Evolutionary conservation across 2,329 filamentous ascomycete species (phyloP), one percentile per base, ranked within the genome.

Genomic region (Aspergillus pseudoviridinutans): DNA sequence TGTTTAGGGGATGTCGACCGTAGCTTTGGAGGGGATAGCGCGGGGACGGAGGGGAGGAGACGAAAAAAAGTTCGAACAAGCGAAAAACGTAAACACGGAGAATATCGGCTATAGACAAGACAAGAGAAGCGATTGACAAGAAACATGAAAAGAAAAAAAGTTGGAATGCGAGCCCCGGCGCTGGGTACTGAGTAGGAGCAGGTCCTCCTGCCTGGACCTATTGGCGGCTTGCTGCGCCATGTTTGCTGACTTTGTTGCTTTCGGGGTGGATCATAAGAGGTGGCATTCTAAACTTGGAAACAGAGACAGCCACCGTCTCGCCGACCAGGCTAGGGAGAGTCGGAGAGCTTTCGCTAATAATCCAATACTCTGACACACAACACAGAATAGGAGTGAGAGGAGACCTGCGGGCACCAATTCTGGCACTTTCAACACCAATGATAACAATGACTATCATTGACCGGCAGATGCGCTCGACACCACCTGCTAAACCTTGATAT

Each of bases 61-160:
- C 29, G 41, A 52, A 42, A 52, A 42, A 41, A 35, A 29, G 20
- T 25, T 14, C 14, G 41, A 29, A 44, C 14, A 53, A 27, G 20
- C 44, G 35, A 35, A 27, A 51, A 27, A 51, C 20, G 29, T 51
- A 42, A 54, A 28, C 14, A 27, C 44, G 10, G 44, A 47, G 44
- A 47, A 2, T 47, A 47, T 47, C 22, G 22, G 44, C 24, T 47
- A 8, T 27, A 14, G 44, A 24, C 42, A 24, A 14, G 42, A 24
- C n/a, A 46, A 25, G 38, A 41, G 35, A 44, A n/a, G 27, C 29
- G 47, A 38, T 42, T 17, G 7, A 20, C 35, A 29, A 54, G 2
- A 35, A 42, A 42, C 49, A 41, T 51, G 28, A 57, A 53, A 32
- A 46, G 27, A 29, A 50, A 50, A 51, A 29, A 51, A 49, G 53